Percentiles rank a stretch among this genome's conserved stretches.
Conservation (phyloP, 192 early-diverging fungal genomes). For the Dissophora globulifera region DNA sequence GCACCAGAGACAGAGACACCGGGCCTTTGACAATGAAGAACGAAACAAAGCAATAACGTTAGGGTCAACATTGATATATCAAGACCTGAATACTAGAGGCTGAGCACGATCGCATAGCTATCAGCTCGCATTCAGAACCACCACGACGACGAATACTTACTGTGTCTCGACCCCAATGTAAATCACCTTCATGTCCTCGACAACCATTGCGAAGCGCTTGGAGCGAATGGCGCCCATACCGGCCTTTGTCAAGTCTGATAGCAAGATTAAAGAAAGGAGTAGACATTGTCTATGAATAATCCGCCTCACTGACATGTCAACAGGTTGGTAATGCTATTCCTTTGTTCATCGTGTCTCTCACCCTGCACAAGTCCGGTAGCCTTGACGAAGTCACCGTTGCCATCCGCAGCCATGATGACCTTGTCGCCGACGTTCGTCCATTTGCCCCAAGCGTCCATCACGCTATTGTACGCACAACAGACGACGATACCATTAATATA, state of each 20-base stretch:
- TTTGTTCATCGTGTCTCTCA: too few relatives aligned
- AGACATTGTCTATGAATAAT: too few relatives aligned
- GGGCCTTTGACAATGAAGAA: conserved; percentile 21
- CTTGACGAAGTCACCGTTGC: conserved; percentile 71
- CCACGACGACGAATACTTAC: conserved; percentile 29
- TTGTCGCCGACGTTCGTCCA: conserved; percentile 58
- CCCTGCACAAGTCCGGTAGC: conserved; percentile 72
- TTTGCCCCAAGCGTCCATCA: conserved; percentile 68
- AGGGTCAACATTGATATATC: neutral
- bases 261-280: conserved; percentile 18
- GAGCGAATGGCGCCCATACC: conserved; percentile 76
- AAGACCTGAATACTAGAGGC: neutral
- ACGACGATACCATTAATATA: too few relatives aligned
- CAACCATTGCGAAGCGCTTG: conserved; percentile 77
- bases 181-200: conserved; percentile 76
- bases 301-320: conserved; percentile 17
- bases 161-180: conserved; percentile 76
- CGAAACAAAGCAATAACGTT: neutral
- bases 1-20: conserved; percentile 71
- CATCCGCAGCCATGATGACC: conserved; percentile 81
- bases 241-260: conserved; percentile 62
- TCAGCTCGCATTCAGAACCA: too few relatives aligned
- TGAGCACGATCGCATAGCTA: neutral
- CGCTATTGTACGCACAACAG: conserved; percentile 37
- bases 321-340: too few relatives aligned